A percentile compares a stretch with the other conserved stretches of the same genome.
Evolutionary conservation across 768 basidiomycete genomes (phyloP).

Genomic region (Tricholoma sp.): DNA sequence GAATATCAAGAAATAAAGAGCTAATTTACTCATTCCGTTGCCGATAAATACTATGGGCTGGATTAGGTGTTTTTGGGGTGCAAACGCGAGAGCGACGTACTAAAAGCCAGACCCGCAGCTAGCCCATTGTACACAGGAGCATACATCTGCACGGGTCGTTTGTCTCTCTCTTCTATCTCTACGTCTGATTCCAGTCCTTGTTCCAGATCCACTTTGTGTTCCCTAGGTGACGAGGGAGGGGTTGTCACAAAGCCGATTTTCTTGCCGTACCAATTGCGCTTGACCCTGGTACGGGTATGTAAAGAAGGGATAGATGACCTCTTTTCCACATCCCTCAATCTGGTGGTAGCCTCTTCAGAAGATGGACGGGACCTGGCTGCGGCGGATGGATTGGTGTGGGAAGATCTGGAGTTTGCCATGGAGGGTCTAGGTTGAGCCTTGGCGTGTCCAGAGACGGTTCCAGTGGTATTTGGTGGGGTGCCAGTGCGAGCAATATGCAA

Average conservation of each 20-base stretch:
- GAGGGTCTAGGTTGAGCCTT: background rate
- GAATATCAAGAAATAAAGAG: background rate
- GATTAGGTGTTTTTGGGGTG: conserved; percentile 24
- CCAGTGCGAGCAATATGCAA: background rate
- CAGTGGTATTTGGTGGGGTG: background rate
- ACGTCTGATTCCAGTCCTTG: conserved; percentile 1
- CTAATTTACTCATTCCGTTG: conserved; percentile 47
- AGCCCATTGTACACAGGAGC: conserved; percentile 68
- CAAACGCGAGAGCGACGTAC: conserved; percentile 34
- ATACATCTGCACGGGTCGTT: conserved; percentile 38
- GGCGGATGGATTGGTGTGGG: background rate
- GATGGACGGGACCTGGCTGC: background rate
- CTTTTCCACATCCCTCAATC: conserved; percentile 12
- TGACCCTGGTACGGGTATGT: conserved; percentile 13
- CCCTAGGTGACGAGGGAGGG: background rate
- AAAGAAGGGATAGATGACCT: background rate
- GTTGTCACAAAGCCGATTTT: conserved; percentile 33
- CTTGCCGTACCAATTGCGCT: conserved; percentile 58
- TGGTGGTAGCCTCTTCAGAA: conserved; percentile 1
- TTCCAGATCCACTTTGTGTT: background rate
- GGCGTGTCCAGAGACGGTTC: background rate
- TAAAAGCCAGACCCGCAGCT: conserved; percentile 50
- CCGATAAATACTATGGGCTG: conserved; percentile 55
- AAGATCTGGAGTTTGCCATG: background rate
- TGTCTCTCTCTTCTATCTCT: conserved; percentile 14